These are phyloP conservation scores for Chrysoporthe puriensis DNA, from an alignment of 2,329 filamentous ascomycete genomes.

Conservation along the genomic window DNA sequence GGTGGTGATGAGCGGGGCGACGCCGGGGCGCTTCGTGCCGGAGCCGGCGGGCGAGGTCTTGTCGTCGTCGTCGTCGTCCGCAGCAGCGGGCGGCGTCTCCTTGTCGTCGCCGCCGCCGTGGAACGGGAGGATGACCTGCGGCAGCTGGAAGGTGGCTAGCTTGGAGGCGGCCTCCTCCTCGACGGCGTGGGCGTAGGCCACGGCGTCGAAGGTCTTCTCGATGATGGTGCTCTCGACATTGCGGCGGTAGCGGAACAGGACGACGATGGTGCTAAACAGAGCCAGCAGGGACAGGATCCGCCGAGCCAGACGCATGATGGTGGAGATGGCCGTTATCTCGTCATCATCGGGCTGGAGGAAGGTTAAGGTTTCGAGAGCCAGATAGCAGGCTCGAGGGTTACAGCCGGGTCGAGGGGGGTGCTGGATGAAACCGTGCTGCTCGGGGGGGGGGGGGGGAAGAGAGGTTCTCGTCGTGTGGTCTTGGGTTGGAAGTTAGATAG, in stretches of 20 bases:
- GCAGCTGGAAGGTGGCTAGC: slow-evolving; percentile 22
- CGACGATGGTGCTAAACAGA: slow-evolving; percentile 23
- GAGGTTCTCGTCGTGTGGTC: not conserved
- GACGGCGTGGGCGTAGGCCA: slow-evolving; percentile 23
- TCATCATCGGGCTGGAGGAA: slow-evolving; percentile 19
- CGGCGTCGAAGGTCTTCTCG: slow-evolving; percentile 26
- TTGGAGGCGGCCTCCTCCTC: slow-evolving; percentile 27
- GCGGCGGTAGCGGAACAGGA: slow-evolving; percentile 26
- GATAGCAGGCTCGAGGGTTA: not conserved
- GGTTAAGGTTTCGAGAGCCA: not conserved
- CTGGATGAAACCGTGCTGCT: not conserved
- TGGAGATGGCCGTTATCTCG: slow-evolving; percentile 16
- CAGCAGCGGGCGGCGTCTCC: slow-evolving; percentile 12
- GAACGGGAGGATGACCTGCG: slow-evolving; percentile 27
- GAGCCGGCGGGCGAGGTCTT: not conserved
- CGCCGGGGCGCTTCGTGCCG: slow-evolving; percentile 5
- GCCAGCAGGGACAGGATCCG: slow-evolving; percentile 24
- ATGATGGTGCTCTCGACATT: slow-evolving; percentile 28
- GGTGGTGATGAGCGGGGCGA: slow-evolving; percentile 12
- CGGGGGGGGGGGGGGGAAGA: not conserved
- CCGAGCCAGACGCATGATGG: slow-evolving; percentile 26
- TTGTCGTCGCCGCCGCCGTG: slow-evolving; percentile 14
- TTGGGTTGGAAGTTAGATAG: not conserved
- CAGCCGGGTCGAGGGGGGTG: not conserved
- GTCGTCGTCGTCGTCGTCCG: slow-evolving; percentile 1